Evolutionary conservation across 805 yeast genomes (phyloP).

Genomic region (Sugiyamaella lignohabitans): DNA sequence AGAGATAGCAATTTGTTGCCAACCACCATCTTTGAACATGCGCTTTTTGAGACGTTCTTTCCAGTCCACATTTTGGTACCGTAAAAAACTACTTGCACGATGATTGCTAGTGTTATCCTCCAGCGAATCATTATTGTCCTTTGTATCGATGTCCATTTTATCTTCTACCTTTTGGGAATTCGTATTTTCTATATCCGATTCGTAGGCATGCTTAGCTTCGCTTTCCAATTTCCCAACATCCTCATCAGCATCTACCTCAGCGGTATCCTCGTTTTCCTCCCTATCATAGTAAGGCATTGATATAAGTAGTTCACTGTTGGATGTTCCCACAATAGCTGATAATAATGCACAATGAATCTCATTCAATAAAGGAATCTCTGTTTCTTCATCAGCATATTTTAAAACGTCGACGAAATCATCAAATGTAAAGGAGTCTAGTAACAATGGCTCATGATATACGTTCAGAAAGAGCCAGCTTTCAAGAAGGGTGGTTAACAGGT

Average conservation of each 20-base stretch:
- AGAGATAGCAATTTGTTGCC: conserved; percentile 77
- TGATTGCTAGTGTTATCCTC: conserved; percentile 17
- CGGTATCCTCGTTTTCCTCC: conserved; percentile 16
- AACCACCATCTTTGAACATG: conserved; percentile 72
- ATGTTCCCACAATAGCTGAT: conserved; percentile 45
- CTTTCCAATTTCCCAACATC: conserved; percentile 25
- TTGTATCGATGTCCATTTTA: conserved; percentile 22
- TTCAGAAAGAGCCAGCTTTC: conserved; percentile 74
- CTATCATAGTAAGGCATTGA: conserved; percentile 25
- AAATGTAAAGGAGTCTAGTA: conserved; percentile 68
- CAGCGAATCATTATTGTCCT: conserved; percentile 10
- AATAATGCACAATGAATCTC: conserved; percentile 65
- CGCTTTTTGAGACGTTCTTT: conserved; percentile 68
- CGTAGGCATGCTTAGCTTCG: conserved; percentile 15
- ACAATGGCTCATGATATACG: conserved; percentile 56
- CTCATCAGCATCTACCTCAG: conserved; percentile 23
- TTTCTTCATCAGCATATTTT: conserved; percentile 40
- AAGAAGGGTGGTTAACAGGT: conserved; percentile 31
- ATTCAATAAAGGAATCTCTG: conserved; percentile 48
- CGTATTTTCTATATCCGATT: conserved; percentile 16
- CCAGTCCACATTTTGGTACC: conserved; percentile 44
- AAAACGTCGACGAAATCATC: conserved; percentile 66
- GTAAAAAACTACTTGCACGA: conserved; percentile 14
- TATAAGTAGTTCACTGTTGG: conserved; percentile 34
- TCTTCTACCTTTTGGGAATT: conserved; percentile 30